Conservation (phyloP, 2,329 filamentous ascomycete genomes). For the Fusarium annulatum region DNA sequence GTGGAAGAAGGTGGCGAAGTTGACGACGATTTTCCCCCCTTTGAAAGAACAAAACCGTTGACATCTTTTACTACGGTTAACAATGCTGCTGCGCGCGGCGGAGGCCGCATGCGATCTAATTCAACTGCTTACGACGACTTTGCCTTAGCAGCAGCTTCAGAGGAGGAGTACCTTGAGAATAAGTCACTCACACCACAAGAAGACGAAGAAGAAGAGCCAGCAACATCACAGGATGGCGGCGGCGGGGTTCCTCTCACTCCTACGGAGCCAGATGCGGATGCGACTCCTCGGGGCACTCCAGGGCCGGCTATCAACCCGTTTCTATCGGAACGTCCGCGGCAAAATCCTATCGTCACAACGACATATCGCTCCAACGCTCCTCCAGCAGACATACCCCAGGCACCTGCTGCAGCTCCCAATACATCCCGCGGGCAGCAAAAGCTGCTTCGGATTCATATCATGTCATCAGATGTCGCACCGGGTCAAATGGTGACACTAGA, state of each 20-base stretch:
- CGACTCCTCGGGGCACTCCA: constrained; percentile 43
- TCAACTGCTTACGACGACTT: constrained; percentile 87
- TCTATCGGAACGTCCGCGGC: constrained; percentile 52
- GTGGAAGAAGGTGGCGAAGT: constrained; percentile 87
- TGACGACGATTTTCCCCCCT: constrained; percentile 84
- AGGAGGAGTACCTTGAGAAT: constrained; percentile 75
- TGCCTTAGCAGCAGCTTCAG: constrained; percentile 78
- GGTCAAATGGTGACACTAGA: constrained; percentile 80
- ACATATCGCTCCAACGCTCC: constrained; percentile 65
- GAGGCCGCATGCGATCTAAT: constrained; percentile 70
- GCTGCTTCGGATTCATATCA: constrained; percentile 77
- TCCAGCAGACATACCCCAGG: constrained; percentile 67
- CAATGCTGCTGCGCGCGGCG: constrained; percentile 78
- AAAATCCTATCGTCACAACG: constrained; percentile 71
- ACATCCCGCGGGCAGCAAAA: constrained; percentile 72
- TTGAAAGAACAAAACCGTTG: constrained; percentile 79
- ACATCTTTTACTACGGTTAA: constrained; percentile 85
- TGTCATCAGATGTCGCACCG: constrained; percentile 74
- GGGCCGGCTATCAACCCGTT: constrained; percentile 48
- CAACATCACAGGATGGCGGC: constrained; percentile 45
- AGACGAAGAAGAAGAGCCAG: constrained; percentile 57
- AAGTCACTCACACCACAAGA: constrained; percentile 75
- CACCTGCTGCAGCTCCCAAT: constrained; percentile 56
- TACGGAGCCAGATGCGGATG: constrained; percentile 48
- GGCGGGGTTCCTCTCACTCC: constrained; percentile 32